Base-by-base conservation (phyloP, 2,329 filamentous ascomycete genomes). In the Dryadomyces sulphureus region DNA sequence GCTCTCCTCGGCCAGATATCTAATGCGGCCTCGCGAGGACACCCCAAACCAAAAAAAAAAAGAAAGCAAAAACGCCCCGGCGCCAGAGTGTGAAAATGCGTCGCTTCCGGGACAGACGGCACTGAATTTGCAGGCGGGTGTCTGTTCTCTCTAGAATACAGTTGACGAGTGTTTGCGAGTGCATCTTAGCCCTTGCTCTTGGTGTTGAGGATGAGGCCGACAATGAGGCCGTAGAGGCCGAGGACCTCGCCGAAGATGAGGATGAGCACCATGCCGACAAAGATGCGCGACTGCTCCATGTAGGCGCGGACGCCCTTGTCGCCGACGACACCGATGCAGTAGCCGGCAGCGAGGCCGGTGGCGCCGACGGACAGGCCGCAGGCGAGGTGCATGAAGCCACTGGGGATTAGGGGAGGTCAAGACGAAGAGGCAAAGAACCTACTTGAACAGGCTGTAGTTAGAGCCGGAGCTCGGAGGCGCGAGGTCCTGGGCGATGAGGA, bases 161-260 rank as follows among this genome's bases (percentile, higher is more conserved):
- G n/a, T n/a, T n/a, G n/a, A n/a, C n/a, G n/a, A n/a, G n/a, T n/a
- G n/a, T n/a, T n/a, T n/a, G n/a, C n/a, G n/a, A n/a, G n/a, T n/a
- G n/a, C n/a, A n/a, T n/a, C n/a, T 65, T 65, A 78, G 53, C 74
- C 77, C 66, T 73, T 79, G 68, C 73, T 80, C 70, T 87, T 87
- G 51, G 86, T 92, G 75, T 94, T 94, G 59, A 95, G 75, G 59
- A 95, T 90, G 38, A 95, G 76, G 48, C 85, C 87, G 50, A 95
- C 89, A 60, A 95, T 95, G 54, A 95, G 77, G 40, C 87, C 92
- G 59, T 98, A 98, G 27, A 98, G 80, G 63, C 92, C 92, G 61
- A 98, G 63, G 17, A 98, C 92, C 72, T 98, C 92, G 48, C 87
- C 92, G 61, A 98, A 98, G 76, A 98, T 98, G 52, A 96, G 75